Percentiles rank a stretch among this genome's conserved stretches.
Evolutionary conservation across 1,284 basidiomycete species (phyloP).

Genomic region (Cutaneotrichosporon sp.): DNA sequence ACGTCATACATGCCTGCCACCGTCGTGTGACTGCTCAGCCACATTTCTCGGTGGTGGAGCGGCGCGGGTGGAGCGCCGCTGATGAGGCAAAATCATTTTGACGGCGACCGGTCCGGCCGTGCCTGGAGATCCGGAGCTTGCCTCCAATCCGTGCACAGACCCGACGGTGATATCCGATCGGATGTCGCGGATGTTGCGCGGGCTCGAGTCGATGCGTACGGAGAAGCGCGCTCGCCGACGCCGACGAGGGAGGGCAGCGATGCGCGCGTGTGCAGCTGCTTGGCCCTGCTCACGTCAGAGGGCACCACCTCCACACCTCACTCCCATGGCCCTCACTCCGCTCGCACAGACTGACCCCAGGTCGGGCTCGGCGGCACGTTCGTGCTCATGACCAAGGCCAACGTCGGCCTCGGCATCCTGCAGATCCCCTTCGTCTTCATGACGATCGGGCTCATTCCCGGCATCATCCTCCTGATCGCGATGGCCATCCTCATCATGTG

Average conservation of each 20-base stretch:
- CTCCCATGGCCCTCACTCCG: no score
- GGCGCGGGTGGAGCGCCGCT: not conserved
- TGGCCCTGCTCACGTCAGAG: no score
- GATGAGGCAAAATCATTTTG: not conserved
- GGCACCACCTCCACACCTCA: no score
- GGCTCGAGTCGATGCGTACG: not conserved
- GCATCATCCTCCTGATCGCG: slow-evolving; percentile 34
- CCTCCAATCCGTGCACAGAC: slow-evolving; percentile 6
- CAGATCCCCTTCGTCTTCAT: slow-evolving; percentile 38
- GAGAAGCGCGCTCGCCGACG: not conserved
- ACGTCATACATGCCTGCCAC: no score
- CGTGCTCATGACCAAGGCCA: slow-evolving; percentile 31
- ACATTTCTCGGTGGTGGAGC: not conserved
- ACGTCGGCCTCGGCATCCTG: slow-evolving; percentile 40
- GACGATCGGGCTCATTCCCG: slow-evolving; percentile 29
- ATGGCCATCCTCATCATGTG: slow-evolving; percentile 42
- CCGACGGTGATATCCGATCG: not conserved
- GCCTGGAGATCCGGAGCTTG: slow-evolving; percentile 4
- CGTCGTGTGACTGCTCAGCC: no score
- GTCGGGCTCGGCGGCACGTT: slow-evolving; percentile 20
- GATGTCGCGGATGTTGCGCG: not conserved
- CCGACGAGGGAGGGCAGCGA: no score
- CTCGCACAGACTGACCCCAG: slow-evolving; percentile 1
- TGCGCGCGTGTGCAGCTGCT: no score
- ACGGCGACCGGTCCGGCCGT: not conserved